Base-by-base conservation (phyloP, 257 asterid genomes). In the Solanum neorickii region DNA sequence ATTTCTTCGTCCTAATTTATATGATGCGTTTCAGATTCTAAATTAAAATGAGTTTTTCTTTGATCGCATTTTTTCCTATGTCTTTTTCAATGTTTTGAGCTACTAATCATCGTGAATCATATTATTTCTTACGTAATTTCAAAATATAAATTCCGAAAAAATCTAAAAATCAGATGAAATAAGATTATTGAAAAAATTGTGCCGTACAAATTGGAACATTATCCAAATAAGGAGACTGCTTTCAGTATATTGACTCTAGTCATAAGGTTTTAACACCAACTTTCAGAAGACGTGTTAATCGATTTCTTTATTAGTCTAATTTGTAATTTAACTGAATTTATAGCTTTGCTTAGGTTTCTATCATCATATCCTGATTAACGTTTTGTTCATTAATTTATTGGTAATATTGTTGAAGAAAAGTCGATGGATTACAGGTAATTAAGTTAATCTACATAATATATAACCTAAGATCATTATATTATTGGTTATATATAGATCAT, bases 251-350 rank as follows among this genome's bases (percentile, higher is more conserved):
- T 23, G 56, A 75, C 56, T 75, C 1, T 6, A 23, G 59, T 52
- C 12, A 75, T 75, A 41, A 23, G 12, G 59, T 23, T 75, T 75
- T 33, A 25, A 12, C 56, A 75, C 59, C 21, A 6, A 39, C 52
- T 25, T 12, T 49, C 35, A 75, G 33, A 75, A 75, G 83, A 75
- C 59, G 83, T 75, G 83, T 75, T 75, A 39, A 41, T 75, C 56
- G 11, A 75, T 75, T 75, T 75, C 56, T 75, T 75, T 39, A 41
- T 41, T 23, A 3, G 27, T 75, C 16, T 20, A 70, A 31, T 33
- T 70, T 37, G 11, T 75, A 12, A 75, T 21, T 74, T 37, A 37
- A 6, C 82, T 74, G 27, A 74, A 74, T 39, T 49, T 75, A 75
- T 41, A 11, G 6, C 6, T 75, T 75, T 75, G 83, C 9, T 49